Evolutionary conservation across 805 yeast species (phyloP).

Genomic region (Saccharomycopsis sp.): DNA sequence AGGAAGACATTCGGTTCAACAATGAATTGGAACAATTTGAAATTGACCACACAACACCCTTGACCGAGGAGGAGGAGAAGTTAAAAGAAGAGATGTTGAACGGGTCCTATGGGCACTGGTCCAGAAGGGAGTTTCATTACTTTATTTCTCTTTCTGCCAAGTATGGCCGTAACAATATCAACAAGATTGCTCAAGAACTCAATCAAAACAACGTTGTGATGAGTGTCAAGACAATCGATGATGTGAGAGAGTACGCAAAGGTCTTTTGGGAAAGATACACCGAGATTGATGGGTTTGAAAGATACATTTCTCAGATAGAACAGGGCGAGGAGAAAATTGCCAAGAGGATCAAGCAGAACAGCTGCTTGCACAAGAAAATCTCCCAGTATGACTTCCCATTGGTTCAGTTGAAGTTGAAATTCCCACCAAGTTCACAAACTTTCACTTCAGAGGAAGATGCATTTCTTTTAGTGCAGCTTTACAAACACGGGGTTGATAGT

Average conservation of each 20-base stretch:
- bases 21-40: constrained; percentile 46
- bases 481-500: constrained; percentile 71
- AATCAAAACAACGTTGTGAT: constrained; percentile 38
- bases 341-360: constrained; percentile 60
- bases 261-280: constrained; percentile 74
- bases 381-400: constrained; percentile 66
- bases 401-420: constrained; percentile 61
- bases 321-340: constrained; percentile 79
- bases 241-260: constrained; percentile 65
- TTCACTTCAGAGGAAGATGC: constrained; percentile 89
- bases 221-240: constrained; percentile 54
- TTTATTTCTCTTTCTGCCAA: constrained; percentile 67
- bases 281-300: constrained; percentile 83
- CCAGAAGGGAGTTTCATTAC: constrained; percentile 77
- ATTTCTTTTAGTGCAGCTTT: constrained; percentile 70
- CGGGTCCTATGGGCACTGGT: constrained; percentile 77
- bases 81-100: constrained; percentile 48
- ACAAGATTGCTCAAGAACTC: constrained; percentile 66
- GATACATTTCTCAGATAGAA: constrained; percentile 72
- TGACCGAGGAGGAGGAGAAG: constrained; percentile 73
- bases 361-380: constrained; percentile 67
- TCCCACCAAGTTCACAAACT: constrained; percentile 64
- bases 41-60: constrained; percentile 65
- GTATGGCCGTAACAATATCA: constrained; percentile 69
- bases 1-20: constrained; percentile 9